phyloP scores from a whole-genome alignment of 768 basidiomycete species.

The Xerocomus brunneocitrinus region DNA sequence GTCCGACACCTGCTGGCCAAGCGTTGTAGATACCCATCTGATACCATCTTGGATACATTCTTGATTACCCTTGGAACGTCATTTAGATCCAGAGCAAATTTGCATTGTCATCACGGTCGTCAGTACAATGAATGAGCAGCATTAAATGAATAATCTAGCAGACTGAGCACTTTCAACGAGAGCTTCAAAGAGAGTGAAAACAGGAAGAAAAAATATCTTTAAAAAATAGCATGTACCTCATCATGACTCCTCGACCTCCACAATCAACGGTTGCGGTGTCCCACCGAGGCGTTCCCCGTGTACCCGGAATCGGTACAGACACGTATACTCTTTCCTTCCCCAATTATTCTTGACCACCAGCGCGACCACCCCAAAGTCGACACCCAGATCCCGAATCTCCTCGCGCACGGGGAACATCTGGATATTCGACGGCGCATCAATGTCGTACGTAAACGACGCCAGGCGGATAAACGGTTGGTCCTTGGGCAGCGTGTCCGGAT shows the following conservation, averaged over 20 bases:
- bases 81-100: conserved; percentile 1
- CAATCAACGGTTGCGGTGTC: conserved; percentile 33
- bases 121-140: conserved; percentile 17
- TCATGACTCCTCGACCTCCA: conserved; percentile 1
- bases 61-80: no score
- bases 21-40: conserved; percentile 9
- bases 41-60: neutral
- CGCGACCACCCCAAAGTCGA: conserved; percentile 85
- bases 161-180: neutral
- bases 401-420: conserved; percentile 77
- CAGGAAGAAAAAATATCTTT: neutral
- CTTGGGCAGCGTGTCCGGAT: conserved; percentile 47
- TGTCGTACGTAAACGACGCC: conserved; percentile 64
- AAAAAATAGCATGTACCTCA: conserved; percentile 10
- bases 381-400: conserved; percentile 60
- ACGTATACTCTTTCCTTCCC: conserved; percentile 80
- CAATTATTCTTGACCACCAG: conserved; percentile 82
- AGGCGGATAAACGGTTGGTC: conserved; percentile 55
- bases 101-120: conserved; percentile 23
- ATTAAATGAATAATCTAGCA: conserved; percentile 9
- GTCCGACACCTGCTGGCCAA: conserved; percentile 1
- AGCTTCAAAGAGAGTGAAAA: conserved; percentile 5
- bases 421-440: conserved; percentile 48
- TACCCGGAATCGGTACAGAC: conserved; percentile 81
- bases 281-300: conserved; percentile 58